These are phyloP conservation scores for Colletotrichum truncatum DNA, from an alignment of 2,329 filamentous ascomycete genomes.

Conservation along the genomic window DNA sequence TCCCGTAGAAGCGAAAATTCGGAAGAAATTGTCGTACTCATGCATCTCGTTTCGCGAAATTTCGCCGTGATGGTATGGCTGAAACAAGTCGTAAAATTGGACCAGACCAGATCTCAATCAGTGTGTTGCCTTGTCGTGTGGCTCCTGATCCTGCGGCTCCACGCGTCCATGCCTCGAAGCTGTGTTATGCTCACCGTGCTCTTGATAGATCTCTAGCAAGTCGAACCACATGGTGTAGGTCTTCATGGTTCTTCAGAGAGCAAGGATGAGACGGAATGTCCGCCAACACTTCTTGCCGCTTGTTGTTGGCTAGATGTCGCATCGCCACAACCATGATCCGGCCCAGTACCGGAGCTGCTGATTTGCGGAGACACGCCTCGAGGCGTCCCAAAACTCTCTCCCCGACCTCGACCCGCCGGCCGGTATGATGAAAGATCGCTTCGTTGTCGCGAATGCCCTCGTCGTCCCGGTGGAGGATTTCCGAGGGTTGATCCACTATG, in stretches of 20 bases:
- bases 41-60: conserved; percentile 29
- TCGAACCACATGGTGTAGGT: background rate
- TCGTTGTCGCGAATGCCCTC: conserved; percentile 70
- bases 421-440: conserved; percentile 69
- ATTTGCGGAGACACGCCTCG: conserved; percentile 47
- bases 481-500: conserved; percentile 56
- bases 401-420: conserved; percentile 47
- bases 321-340: conserved; percentile 38
- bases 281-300: conserved; percentile 29
- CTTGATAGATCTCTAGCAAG: conserved; percentile 32
- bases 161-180: conserved; percentile 33
- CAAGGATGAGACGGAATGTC: conserved; percentile 54
- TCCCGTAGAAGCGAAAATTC: conserved; percentile 15
- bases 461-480: conserved; percentile 61
- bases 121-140: conserved; percentile 38
- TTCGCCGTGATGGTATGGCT: conserved; percentile 31
- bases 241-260: conserved; percentile 50
- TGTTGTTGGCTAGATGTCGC: conserved; percentile 32
- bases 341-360: conserved; percentile 41
- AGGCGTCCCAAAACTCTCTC: conserved; percentile 43
- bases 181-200: conserved; percentile 17
- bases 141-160: conserved; percentile 42
- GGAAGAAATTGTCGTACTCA: conserved; percentile 28
- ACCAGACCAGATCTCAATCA: conserved; percentile 33
- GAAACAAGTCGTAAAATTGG: conserved; percentile 41